Evolutionary conservation across 805 yeast species (phyloP).

Genomic region (Citeromyces matritensis): DNA sequence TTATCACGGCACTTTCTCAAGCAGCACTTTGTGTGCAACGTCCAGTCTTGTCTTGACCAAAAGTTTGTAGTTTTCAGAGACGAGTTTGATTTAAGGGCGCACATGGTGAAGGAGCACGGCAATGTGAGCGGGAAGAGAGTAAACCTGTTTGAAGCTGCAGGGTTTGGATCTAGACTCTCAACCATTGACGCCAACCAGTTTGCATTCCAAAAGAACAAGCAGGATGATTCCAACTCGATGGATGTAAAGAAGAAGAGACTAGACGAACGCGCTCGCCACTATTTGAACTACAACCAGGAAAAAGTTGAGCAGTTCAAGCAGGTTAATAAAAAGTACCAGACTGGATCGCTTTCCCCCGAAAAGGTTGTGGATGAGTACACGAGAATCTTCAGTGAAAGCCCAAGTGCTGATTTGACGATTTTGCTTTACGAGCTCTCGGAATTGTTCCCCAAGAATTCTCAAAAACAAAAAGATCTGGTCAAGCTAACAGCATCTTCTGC

Average conservation of each 20-base stretch:
- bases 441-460: constrained; percentile 30
- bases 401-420: constrained; percentile 35
- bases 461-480: constrained; percentile 22
- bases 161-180: constrained; percentile 11
- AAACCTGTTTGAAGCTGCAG: constrained; percentile 16
- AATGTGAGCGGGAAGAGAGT: constrained; percentile 27
- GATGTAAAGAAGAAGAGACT: constrained; percentile 45
- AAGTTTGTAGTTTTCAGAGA: constrained; percentile 87
- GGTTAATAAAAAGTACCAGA: constrained; percentile 30
- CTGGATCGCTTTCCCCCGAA: constrained; percentile 27
- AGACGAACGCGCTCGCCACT: constrained; percentile 78
- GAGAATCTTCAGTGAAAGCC: constrained; percentile 23
- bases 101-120: constrained; percentile 74
- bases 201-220: constrained; percentile 5
- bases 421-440: constrained; percentile 49
- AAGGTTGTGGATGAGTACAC: constrained; percentile 32
- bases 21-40: constrained; percentile 67
- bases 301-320: constrained; percentile 31
- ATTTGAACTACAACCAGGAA: constrained; percentile 36
- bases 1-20: constrained; percentile 60
- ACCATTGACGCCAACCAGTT: constrained; percentile 13
- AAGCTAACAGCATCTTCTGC: constrained; percentile 11
- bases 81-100: constrained; percentile 76
- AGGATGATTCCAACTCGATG: constrained; percentile 21
- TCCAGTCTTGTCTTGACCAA: constrained; percentile 68